A percentile compares a stretch with the other conserved stretches of the same genome.
Evolutionary conservation across 140 eudicot species (phyloP).

Genomic region (Stevia rebaudiana): DNA sequence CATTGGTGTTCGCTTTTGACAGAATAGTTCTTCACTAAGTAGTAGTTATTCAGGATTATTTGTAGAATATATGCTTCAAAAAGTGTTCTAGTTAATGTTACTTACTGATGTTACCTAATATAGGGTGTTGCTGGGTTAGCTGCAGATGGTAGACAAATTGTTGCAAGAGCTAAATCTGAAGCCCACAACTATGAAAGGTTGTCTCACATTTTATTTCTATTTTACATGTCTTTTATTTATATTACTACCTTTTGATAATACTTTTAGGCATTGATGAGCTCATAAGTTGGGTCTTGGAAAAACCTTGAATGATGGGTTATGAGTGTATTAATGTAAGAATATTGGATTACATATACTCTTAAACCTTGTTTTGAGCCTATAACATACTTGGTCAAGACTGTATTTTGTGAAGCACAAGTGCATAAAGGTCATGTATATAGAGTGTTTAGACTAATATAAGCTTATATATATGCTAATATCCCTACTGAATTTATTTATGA

Average conservation of each 20-base stretch:
- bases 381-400: conserved; percentile 3
- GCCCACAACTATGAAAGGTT: conserved; percentile 88
- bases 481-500: neutral
- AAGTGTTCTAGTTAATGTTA: neutral
- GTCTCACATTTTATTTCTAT: neutral
- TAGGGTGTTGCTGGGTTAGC: conserved; percentile 98
- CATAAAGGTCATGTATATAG: too few species aligned
- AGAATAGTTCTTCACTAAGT: too few species aligned
- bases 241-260: neutral
- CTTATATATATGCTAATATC: neutral
- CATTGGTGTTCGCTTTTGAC: too few species aligned
- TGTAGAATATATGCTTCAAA: neutral
- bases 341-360: too few species aligned
- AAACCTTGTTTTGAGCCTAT: neutral
- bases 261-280: neutral
- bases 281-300: neutral
- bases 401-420: conserved; percentile 10
- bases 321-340: neutral
- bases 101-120: conserved; percentile 1
- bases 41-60: neutral
- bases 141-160: conserved; percentile 96
- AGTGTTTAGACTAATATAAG: neutral
- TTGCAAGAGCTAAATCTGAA: conserved; percentile 89
- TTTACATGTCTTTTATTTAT: neutral
- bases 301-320: neutral